Conservation (phyloP, 768 basidiomycete genomes). For the Kwoniella bestiolae region DNA sequence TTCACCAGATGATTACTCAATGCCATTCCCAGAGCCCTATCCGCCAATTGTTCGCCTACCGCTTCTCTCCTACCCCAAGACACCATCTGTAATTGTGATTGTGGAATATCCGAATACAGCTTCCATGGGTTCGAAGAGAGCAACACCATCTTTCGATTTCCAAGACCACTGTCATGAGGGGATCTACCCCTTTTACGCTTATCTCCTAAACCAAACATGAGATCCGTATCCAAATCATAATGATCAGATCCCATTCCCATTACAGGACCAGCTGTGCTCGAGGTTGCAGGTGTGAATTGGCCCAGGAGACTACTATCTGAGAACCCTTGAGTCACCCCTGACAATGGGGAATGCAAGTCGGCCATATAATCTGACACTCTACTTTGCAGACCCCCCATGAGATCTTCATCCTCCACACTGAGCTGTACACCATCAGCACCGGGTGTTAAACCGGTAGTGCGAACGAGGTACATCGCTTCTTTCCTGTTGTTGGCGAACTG, state of each 20-base stretch:
- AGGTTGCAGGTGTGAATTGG: no score
- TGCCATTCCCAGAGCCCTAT: slow-evolving; percentile 32
- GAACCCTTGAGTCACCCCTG: neutral
- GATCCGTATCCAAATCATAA: no score
- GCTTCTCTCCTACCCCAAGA: slow-evolving; percentile 33
- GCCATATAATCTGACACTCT: neutral
- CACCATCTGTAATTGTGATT: neutral
- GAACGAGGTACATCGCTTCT: neutral
- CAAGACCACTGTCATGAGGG: neutral
- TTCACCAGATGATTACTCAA: slow-evolving; percentile 39
- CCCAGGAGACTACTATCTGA: no score
- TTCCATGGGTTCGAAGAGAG: slow-evolving; percentile 22
- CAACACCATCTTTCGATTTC: neutral
- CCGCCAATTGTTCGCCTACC: slow-evolving; percentile 36
- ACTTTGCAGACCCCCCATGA: neutral
- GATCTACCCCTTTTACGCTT: slow-evolving; percentile 8
- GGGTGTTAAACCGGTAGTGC: slow-evolving; percentile 5
- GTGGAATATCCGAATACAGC: slow-evolving; percentile 7
- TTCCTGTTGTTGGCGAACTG: slow-evolving; percentile 12
- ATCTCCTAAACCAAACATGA: no score
- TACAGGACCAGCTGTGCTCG: no score
- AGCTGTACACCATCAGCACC: neutral
- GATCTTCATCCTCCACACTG: neutral
- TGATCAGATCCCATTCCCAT: no score
- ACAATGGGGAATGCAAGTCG: neutral